Percentiles rank a stretch among this genome's conserved stretches.
These are phyloP conservation scores for Aureobasidium sp. DNA, from an alignment of 2,329 filamentous ascomycete species.

Conservation along the genomic window DNA sequence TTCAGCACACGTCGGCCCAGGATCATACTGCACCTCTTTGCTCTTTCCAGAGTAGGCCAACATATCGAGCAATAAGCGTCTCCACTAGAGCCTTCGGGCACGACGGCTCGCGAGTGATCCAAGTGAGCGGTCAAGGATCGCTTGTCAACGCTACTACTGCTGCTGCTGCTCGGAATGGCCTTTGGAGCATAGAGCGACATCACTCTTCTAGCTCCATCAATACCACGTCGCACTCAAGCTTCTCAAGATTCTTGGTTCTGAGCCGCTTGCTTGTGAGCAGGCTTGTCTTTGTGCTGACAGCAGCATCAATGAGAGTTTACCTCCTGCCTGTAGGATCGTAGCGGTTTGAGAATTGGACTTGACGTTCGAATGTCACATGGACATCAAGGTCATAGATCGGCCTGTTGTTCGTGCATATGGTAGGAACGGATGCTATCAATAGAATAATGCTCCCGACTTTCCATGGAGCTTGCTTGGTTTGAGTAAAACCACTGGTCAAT, in stretches of 20 bases:
- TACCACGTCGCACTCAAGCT: not conserved
- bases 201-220: not conserved
- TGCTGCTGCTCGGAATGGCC: not conserved
- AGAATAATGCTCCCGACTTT: not conserved
- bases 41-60: not conserved
- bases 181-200: not conserved
- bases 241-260: not conserved
- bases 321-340: not conserved
- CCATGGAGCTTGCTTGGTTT: not conserved
- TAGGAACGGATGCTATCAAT: not conserved
- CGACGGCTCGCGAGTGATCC: not conserved
- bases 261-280: not conserved
- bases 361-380: not conserved
- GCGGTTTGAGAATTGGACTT: not conserved
- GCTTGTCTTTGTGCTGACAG: constrained; percentile 4
- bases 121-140: not conserved
- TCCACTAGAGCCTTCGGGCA: not conserved
- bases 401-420: not conserved
- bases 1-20: not conserved
- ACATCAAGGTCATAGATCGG: constrained; percentile 5
- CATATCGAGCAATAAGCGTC: not conserved
- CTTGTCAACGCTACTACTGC: not conserved
- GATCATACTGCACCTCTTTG: not conserved
- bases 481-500: constrained; percentile 1
- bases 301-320: not conserved